Evolutionary conservation across 352 stramenopile genomes (phyloP).

Genomic region (Phytophthora boehmeriae): DNA sequence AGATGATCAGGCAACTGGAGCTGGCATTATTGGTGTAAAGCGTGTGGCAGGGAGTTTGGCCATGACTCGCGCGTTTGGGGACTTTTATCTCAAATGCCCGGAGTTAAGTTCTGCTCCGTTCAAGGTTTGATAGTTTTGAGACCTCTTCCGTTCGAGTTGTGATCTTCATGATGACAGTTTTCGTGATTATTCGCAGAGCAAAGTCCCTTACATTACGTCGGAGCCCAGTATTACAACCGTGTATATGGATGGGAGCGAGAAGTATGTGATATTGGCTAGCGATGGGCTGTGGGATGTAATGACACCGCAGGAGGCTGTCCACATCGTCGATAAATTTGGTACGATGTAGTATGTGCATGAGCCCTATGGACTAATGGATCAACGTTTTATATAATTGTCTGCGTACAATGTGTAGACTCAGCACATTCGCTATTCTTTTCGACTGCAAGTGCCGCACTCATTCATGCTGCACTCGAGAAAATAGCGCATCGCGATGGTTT

Average conservation of each 20-base stretch:
- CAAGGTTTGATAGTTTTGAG: conserved; percentile 52
- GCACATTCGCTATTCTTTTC: conserved; percentile 64
- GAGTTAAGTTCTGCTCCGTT: conserved; percentile 92
- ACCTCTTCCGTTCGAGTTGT: not conserved
- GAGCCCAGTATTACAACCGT: conserved; percentile 64
- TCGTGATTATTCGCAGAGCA: conserved; percentile 46
- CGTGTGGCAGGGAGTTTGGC: conserved; percentile 91
- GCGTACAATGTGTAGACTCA: conserved; percentile 32
- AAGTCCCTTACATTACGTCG: conserved; percentile 79
- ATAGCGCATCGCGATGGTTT: conserved; percentile 70
- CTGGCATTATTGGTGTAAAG: conserved; percentile 84
- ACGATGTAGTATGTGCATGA: conserved; percentile 5
- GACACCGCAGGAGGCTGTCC: conserved; percentile 59
- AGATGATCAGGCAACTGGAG: conserved; percentile 84
- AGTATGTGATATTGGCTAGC: conserved; percentile 80
- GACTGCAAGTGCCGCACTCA: conserved; percentile 56
- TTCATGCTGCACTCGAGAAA: conserved; percentile 76
- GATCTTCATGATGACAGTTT: conserved; percentile 1
- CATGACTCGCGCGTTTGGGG: conserved; percentile 92
- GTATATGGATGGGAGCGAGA: conserved; percentile 59
- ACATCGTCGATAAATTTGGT: conserved; percentile 79
- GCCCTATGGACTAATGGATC: not conserved
- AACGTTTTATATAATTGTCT: conserved; percentile 1
- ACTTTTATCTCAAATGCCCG: conserved; percentile 94
- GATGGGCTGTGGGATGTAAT: conserved; percentile 87